Evolutionary conservation across 352 stramenopile genomes (phyloP), one percentile per base, ranked within the genome.

Genomic region (Aphanomyces astaci): DNA sequence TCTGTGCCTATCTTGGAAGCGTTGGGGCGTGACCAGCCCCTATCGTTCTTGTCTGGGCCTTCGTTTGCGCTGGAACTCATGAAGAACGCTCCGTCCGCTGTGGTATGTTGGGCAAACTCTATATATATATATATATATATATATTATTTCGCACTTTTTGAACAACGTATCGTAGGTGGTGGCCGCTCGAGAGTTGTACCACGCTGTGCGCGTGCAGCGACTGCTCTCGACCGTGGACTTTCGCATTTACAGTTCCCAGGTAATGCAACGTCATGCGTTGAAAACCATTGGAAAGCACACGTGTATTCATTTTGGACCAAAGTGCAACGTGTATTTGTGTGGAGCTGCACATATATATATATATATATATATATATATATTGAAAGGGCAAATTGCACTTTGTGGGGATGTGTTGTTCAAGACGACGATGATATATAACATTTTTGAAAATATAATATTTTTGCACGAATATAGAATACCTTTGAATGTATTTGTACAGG

Each of bases 51-150:
- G 28, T 97, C 89, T 0, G 97, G 75, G 1, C 96, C 97, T 27
- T 98, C 90, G 54, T 99, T 99, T 77, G 96, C 97, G 4, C 78
- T 96, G 24, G 97, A 99, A 74, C 97, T 99, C 71, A 90, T 98
- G 78, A 80, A 95, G 66, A 94, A 96, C 43, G 80, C 92, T 71
- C 94, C 96, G 9, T 98, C 96, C 2, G 96, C 94, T 4, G 95
- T 99, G 4, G 80, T 70, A 70, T n/a, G 39, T 30, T 17, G 24
- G 13, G 24, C 22, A 0, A n/a, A 4, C 10, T n/a, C n/a, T n/a
- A n/a, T n/a, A n/a, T n/a, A n/a, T n/a, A n/a, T n/a, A n/a, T n/a
- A n/a, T n/a, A n/a, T n/a, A n/a, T n/a, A n/a, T n/a, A n/a, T n/a
- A n/a, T 24, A 56, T 17, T 19, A 65, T 10, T 60, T 65, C 1